phyloP scores from a whole-genome alignment of 2,329 filamentous ascomycete species.

The Waltergamsia citrina region DNA sequence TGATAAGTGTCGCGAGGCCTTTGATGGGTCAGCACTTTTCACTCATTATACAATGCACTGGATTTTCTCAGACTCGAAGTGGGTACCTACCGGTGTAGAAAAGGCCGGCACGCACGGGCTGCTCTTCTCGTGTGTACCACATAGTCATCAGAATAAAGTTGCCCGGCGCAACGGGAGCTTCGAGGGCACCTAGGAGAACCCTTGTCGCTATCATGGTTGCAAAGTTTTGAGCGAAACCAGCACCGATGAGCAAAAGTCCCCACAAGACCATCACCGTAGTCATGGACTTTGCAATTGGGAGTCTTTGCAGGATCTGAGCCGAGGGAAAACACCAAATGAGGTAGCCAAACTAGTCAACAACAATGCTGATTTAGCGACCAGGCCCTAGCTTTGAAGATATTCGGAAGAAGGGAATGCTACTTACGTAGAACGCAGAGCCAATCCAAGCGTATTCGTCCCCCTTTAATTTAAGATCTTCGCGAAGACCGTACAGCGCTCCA shows the following conservation, averaged over 20 bases:
- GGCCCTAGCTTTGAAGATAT: too few relatives aligned
- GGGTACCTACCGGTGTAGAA: slow-evolving; percentile 14
- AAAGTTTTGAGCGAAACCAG: slow-evolving; percentile 16
- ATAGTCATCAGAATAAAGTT: slow-evolving; percentile 15
- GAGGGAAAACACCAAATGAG: slow-evolving; percentile 20
- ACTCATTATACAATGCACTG: too few relatives aligned
- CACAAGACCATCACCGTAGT: slow-evolving; percentile 13
- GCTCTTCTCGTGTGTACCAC: slow-evolving; percentile 1
- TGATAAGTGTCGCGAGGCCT: slow-evolving; percentile 10
- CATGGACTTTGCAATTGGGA: slow-evolving; percentile 23
- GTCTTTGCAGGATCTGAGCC: slow-evolving; percentile 18
- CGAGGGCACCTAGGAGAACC: slow-evolving; percentile 18
- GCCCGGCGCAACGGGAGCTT: slow-evolving; percentile 15
- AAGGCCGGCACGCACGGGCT: slow-evolving; percentile 38
- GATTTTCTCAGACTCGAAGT: too few relatives aligned
- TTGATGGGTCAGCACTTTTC: too few relatives aligned
- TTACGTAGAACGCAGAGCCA: slow-evolving; percentile 14
- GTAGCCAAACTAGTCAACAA: slow-evolving; percentile 18
- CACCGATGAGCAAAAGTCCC: slow-evolving; percentile 16
- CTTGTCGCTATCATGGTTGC: slow-evolving; percentile 14
- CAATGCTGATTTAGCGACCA: slow-evolving; percentile 1
- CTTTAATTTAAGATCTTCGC: slow-evolving; percentile 11
- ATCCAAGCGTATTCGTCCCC: slow-evolving; percentile 16
- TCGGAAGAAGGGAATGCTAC: not conserved
- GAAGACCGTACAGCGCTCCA: slow-evolving; percentile 16